Evolutionary conservation across 1,139 yeast genomes (phyloP).

Genomic region (Protomyces arabidopsidicola): DNA sequence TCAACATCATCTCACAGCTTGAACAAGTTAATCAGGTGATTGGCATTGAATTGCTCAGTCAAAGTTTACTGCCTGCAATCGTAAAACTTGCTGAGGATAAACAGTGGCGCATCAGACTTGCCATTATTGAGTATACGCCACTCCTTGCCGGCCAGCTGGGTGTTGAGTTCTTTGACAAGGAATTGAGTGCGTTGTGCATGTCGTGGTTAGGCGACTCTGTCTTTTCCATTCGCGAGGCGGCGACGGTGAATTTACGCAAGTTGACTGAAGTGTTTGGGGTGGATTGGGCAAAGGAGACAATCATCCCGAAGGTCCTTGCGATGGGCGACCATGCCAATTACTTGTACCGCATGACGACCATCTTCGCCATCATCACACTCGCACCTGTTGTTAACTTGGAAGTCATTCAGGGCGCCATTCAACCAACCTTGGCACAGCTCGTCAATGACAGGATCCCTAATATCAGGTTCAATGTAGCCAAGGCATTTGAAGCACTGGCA

Average conservation of each 20-base stretch:
- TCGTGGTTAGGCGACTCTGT: constrained; percentile 99
- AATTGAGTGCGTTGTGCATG: constrained; percentile 82
- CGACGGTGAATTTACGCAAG: constrained; percentile 74
- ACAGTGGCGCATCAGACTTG: constrained; percentile 96
- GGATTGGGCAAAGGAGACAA: constrained; percentile 84
- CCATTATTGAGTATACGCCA: constrained; percentile 95
- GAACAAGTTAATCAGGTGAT: constrained; percentile 90
- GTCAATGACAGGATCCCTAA: constrained; percentile 83
- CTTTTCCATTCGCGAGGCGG: constrained; percentile 93
- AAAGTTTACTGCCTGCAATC: constrained; percentile 88
- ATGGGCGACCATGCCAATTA: constrained; percentile 58
- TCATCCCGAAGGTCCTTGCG: constrained; percentile 63
- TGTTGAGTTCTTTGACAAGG: constrained; percentile 85
- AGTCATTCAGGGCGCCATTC: constrained; percentile 58
- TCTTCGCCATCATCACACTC: constrained; percentile 77
- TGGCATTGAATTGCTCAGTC: constrained; percentile 82
- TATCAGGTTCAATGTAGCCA: constrained; percentile 90
- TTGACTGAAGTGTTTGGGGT: constrained; percentile 85
- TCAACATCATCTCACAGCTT: constrained; percentile 86
- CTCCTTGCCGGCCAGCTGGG: constrained; percentile 94
- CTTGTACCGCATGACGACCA: constrained; percentile 83
- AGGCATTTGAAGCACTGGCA: constrained; percentile 62
- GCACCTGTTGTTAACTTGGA: constrained; percentile 52
- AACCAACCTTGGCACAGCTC: constrained; percentile 73
- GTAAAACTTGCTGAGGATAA: constrained; percentile 93